phyloP scores from a whole-genome alignment of 164 flowering plant species.

The Taxillus chinensis region DNA sequence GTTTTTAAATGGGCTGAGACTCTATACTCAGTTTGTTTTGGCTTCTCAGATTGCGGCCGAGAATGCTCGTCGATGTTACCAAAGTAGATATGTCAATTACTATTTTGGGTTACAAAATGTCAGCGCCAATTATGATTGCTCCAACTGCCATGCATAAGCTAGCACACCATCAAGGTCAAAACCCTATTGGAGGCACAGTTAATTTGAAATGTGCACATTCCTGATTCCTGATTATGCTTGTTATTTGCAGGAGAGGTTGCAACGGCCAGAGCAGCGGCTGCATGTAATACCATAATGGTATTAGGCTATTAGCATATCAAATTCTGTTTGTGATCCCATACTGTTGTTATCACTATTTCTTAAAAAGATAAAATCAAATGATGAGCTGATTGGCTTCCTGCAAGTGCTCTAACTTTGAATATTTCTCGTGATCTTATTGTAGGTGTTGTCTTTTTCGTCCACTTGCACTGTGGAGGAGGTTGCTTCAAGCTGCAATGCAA shows the following conservation, averaged over 20 bases:
- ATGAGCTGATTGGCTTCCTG: neutral
- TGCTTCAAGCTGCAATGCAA: slow-evolving; percentile 63
- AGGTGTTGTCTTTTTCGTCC: slow-evolving; percentile 59
- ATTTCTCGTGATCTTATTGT: slow-evolving; percentile 7
- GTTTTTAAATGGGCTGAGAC: neutral
- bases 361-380: neutral
- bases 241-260: slow-evolving; percentile 58
- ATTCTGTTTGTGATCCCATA: no score
- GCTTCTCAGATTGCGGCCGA: slow-evolving; percentile 53
- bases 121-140: slow-evolving; percentile 75
- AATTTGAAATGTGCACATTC: neutral
- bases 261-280: slow-evolving; percentile 78
- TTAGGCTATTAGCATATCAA: neutral
- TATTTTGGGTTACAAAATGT: slow-evolving; percentile 42
- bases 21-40: slow-evolving; percentile 6
- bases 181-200: neutral
- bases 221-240: neutral
- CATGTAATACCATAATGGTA: slow-evolving; percentile 73
- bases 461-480: slow-evolving; percentile 74
- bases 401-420: neutral
- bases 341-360: no score
- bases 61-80: slow-evolving; percentile 73
- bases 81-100: slow-evolving; percentile 49
- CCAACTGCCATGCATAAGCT: slow-evolving; percentile 59
- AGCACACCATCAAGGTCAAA: slow-evolving; percentile 68